Conservation (phyloP, 2,329 filamentous ascomycete genomes). For the Colletotrichum sp. region DNA sequence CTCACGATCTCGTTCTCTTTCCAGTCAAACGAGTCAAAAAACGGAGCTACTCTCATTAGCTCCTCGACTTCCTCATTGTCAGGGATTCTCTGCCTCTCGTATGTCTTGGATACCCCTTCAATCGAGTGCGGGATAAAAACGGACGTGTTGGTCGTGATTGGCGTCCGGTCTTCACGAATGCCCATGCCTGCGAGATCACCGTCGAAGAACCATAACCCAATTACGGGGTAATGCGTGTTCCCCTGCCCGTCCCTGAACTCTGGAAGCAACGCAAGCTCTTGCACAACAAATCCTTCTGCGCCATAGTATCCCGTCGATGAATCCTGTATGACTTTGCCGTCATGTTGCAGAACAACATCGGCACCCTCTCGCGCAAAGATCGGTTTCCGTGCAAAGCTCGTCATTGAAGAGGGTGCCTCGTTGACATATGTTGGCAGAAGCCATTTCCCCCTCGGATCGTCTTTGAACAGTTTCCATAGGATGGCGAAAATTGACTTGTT, state of each 20-base stretch:
- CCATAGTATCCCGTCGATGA: not conserved
- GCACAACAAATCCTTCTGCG: not conserved
- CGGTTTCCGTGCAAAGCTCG: not conserved
- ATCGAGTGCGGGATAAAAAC: not conserved
- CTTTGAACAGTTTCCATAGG: not conserved
- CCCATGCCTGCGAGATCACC: not conserved
- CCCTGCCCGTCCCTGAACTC: not conserved
- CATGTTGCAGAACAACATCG: not conserved
- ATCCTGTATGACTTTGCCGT: not conserved
- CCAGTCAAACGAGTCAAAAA: not conserved
- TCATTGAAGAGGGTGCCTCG: not conserved
- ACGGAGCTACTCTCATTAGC: not conserved
- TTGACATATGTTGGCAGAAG: not conserved
- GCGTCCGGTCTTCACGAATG: not conserved
- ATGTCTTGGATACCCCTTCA: not conserved
- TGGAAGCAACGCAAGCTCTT: not conserved
- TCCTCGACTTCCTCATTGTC: not conserved
- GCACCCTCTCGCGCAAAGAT: not conserved
- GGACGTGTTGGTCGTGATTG: not conserved
- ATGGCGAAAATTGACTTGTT: constrained; percentile 1
- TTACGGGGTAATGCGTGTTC: not conserved
- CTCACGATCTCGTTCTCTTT: not conserved
- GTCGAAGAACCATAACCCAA: not conserved
- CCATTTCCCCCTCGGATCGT: not conserved
- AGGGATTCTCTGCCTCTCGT: not conserved